phyloP scores from a whole-genome alignment of 2,329 filamentous ascomycete genomes.

The Ceratocystis cacaofunesta region DNA sequence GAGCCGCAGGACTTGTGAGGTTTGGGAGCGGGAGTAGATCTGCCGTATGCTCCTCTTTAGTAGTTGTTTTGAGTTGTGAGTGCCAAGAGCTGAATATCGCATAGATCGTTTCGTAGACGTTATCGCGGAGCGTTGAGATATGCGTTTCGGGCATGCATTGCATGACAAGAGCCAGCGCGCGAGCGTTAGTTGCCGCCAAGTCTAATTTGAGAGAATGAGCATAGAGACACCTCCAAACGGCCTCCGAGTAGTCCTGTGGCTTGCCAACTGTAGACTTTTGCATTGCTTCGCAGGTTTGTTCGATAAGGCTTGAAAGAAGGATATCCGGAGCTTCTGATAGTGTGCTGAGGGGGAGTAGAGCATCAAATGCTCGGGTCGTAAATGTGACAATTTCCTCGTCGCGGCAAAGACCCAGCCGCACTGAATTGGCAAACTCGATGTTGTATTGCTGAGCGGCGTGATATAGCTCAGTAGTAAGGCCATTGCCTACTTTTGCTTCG shows the following conservation, averaged over 20 bases:
- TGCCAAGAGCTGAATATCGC: constrained; percentile 3
- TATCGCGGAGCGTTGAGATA: background rate
- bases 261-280: constrained; percentile 5
- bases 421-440: constrained; percentile 6
- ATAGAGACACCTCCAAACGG: constrained; percentile 15
- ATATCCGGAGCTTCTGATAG: background rate
- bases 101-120: background rate
- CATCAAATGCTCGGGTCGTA: constrained; percentile 2
- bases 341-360: constrained; percentile 4
- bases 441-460: constrained; percentile 5
- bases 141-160: constrained; percentile 6
- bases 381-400: constrained; percentile 15
- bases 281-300: constrained; percentile 11
- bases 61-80: background rate
- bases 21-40: constrained; percentile 13
- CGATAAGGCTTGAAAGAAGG: constrained; percentile 7
- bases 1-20: constrained; percentile 10
- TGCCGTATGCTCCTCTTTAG: background rate
- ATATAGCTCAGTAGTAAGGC: constrained; percentile 8
- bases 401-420: constrained; percentile 12
- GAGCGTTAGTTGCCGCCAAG: constrained; percentile 6
- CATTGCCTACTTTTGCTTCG: constrained; percentile 1
- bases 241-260: constrained; percentile 6
- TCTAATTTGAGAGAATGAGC: constrained; percentile 8
- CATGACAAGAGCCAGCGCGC: constrained; percentile 10